Base-by-base conservation (phyloP, 148 eudicot genomes). In the Dianthus caryophyllus region DNA sequence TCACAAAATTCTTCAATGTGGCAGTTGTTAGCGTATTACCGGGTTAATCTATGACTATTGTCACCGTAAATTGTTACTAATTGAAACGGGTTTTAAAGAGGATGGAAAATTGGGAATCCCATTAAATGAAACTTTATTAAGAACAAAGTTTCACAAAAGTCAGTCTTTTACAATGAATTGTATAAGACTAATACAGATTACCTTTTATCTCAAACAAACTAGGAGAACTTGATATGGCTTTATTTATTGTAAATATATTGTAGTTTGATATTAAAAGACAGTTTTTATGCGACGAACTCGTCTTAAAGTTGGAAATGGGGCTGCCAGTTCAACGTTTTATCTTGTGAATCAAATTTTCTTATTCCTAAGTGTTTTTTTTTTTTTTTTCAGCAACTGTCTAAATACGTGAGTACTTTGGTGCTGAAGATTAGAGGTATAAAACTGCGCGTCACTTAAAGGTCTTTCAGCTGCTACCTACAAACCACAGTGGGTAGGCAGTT, bases 401-500 rank as follows among this genome's bases (percentile, higher is more conserved):
- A 43, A 14, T 16, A 13, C 22, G 14, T 43, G 14, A 25, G 8
- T 9, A 14, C 33, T 15, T 14, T 43, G 51, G 52, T 44, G 22
- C 15, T 15, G 36, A 25, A 17, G 16, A 22, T 9, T 38, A 39
- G 48, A 39, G 21, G 62, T 1, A 21, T 61, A 46, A 44, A 21
- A 26, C 20, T 63, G 66, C 14, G 21, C 6, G 22, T 24, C 25
- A 44, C 52, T 63, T 63, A 44, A 64, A 36, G 57, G 26, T 38
- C 30, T 38, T 57, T 53, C 58, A 55, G 65, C 61, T 73, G 80
- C 68, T 75, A 69, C 75, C 77, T 72, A 62, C 75, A 61, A 73
- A 74, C 21, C 67, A 17, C 73, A 78, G 77, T 66, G 68, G 91
- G 96, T 88, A 84, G 80, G 78, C 84, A 80, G 89, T 86, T 82